Percentiles rank a stretch among this genome's conserved stretches.
phyloP scores from a whole-genome alignment of 495 filamentous ascomycete species.

The Xylaria longipes region DNA sequence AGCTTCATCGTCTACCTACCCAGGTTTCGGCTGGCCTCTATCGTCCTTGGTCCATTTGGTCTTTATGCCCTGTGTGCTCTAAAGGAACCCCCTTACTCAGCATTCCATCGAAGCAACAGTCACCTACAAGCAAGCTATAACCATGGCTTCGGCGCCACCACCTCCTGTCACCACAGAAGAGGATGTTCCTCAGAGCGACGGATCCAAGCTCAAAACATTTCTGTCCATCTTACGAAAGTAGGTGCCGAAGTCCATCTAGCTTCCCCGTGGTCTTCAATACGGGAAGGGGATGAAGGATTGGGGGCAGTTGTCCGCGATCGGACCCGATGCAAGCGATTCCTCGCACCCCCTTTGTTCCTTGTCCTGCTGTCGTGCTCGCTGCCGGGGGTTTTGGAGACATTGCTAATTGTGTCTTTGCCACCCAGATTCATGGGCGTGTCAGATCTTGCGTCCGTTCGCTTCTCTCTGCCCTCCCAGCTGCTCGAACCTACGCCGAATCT shows the following conservation, averaged over 20 bases:
- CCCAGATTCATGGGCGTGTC: constrained; percentile 88
- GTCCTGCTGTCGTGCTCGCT: not conserved
- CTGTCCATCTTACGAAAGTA: constrained; percentile 83
- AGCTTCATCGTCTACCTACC: not conserved
- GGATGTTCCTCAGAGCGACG: constrained; percentile 77
- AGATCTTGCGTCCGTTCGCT: constrained; percentile 93
- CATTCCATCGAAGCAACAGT: not conserved
- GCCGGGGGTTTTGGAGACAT: not conserved
- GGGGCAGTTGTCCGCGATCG: constrained; percentile 16
- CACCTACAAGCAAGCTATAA: constrained; percentile 12
- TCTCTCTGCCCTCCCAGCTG: constrained; percentile 93
- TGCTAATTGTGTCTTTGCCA: constrained; percentile 5
- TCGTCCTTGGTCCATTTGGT: not conserved
- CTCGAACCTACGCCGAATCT: constrained; percentile 95
- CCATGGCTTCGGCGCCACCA: constrained; percentile 39
- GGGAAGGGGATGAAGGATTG: not conserved
- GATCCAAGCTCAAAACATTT: constrained; percentile 83
- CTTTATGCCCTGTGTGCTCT: not conserved
- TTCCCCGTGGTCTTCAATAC: not conserved
- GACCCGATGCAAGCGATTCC: not conserved
- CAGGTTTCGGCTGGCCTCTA: not conserved
- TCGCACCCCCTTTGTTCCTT: not conserved
- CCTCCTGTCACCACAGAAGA: constrained; percentile 38
- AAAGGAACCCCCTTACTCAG: not conserved
- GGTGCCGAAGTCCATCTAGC: not conserved